Conservation (phyloP, 2,329 filamentous ascomycete genomes). For the Cordyceps javanica region DNA sequence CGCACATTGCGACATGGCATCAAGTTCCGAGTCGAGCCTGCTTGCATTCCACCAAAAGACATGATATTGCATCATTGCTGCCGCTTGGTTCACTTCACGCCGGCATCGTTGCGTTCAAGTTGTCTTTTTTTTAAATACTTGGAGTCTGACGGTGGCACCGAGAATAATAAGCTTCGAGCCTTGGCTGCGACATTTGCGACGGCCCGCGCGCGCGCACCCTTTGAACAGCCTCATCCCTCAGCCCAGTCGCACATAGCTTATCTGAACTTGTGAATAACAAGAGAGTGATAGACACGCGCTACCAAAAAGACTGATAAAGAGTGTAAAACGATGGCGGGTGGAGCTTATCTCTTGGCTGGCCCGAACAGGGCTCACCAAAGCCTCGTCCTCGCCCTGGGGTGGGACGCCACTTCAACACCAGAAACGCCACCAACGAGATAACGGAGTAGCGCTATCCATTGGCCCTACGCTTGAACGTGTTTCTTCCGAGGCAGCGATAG, state of each 20-base stretch:
- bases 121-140: not conserved
- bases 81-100: not conserved
- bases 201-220: not conserved
- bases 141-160: no score
- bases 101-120: not conserved
- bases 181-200: not conserved
- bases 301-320: not conserved
- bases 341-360: conserved; percentile 13
- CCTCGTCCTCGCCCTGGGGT: not conserved
- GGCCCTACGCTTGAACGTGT: not conserved
- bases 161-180: not conserved
- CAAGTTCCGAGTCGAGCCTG: not conserved
- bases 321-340: not conserved
- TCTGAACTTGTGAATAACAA: not conserved
- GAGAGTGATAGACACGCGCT: not conserved
- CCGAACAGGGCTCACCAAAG: not conserved
- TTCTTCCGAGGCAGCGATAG: not conserved
- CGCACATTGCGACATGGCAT: no score
- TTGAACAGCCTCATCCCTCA: not conserved
- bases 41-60: not conserved
- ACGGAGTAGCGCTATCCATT: not conserved
- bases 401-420: conserved; percentile 8
- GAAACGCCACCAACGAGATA: conserved; percentile 11
- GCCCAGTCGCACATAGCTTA: not conserved
- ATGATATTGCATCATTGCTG: not conserved